phyloP scores from a whole-genome alignment of 148 eudicot genomes.

The Chenopodium suecicum region DNA sequence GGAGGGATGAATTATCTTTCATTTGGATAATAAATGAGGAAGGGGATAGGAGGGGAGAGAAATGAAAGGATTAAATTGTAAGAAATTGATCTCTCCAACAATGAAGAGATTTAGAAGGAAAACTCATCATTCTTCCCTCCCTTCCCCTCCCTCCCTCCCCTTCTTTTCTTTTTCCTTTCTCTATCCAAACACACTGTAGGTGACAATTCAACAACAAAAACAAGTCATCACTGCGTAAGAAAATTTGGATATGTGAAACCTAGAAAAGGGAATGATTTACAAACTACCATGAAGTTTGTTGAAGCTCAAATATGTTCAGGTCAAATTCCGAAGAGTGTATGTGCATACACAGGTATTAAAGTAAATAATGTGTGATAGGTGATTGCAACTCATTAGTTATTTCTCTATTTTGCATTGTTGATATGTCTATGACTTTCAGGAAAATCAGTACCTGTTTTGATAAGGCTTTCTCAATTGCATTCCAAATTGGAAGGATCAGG shows the following conservation, averaged over 20 bases:
- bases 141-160: too few relatives aligned
- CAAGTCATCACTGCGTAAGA: not conserved
- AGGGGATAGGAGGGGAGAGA: too few relatives aligned
- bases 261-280: not conserved
- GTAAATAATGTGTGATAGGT: not conserved
- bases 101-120: too few relatives aligned
- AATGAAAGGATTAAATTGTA: too few relatives aligned
- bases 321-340: not conserved
- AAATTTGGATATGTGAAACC: not conserved
- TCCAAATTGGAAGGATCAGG: slow-evolving; percentile 93
- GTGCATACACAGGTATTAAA: too few relatives aligned
- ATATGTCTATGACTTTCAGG: not conserved
- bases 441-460: slow-evolving; percentile 63
- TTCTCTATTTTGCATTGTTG: not conserved
- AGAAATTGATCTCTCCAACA: too few relatives aligned
- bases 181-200: not conserved
- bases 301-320: not conserved
- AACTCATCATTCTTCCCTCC: too few relatives aligned
- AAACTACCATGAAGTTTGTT: not conserved
- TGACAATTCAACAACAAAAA: not conserved
- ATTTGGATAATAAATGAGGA: too few relatives aligned
- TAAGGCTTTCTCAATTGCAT: slow-evolving; percentile 83
- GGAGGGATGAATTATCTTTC: too few relatives aligned
- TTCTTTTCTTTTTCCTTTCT: too few relatives aligned
- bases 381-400: not conserved